Percentiles rank a stretch among this genome's conserved stretches.
These are phyloP conservation scores for Lasiodiplodia gonubiensis DNA, from an alignment of 2,329 filamentous ascomycete genomes.

Conservation along the genomic window DNA sequence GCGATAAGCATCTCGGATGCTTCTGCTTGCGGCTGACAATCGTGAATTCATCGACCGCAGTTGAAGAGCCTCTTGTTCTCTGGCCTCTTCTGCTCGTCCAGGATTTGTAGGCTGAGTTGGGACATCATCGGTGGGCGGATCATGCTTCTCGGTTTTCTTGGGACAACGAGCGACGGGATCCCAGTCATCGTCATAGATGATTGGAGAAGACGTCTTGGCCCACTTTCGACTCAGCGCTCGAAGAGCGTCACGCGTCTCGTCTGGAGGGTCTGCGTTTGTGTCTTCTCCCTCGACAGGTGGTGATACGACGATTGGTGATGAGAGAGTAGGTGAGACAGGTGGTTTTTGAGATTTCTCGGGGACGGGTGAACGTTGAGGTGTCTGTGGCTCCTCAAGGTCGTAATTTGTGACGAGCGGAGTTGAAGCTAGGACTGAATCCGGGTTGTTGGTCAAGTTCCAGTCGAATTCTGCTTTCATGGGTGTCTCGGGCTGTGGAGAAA, in stretches of 20 bases:
- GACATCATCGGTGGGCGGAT: slow-evolving; percentile 28
- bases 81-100: slow-evolving; percentile 48
- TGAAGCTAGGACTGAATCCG: neutral
- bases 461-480: neutral
- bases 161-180: neutral
- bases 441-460: neutral
- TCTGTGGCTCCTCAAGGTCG: no score
- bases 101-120: slow-evolving; percentile 38
- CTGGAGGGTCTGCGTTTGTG: neutral
- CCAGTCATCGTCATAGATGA: neutral
- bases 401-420: neutral
- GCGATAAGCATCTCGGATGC: slow-evolving; percentile 51
- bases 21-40: slow-evolving; percentile 48
- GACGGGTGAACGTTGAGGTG: no score
- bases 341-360: no score
- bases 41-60: slow-evolving; percentile 51
- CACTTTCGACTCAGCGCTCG: neutral
- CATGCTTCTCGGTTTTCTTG: neutral
- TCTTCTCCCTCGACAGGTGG: neutral
- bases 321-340: no score
- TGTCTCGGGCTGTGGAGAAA: neutral
- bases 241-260: neutral
- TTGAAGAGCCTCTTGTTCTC: slow-evolving; percentile 49
- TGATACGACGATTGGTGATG: no score
- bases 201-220: neutral